Evolutionary conservation across 257 asterid species (phyloP).

Genomic region (Solanum virginianum): DNA sequence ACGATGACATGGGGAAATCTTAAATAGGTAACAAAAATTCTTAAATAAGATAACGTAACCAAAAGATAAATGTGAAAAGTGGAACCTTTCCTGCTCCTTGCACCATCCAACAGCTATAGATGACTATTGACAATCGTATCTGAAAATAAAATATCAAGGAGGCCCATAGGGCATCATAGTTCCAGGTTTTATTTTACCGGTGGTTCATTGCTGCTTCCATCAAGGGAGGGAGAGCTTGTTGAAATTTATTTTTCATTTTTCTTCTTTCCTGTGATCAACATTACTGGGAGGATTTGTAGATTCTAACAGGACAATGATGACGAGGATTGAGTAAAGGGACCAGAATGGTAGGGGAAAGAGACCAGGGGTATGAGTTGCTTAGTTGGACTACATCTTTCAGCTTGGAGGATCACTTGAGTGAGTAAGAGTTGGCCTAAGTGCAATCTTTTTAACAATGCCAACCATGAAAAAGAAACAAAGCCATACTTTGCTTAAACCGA

Average conservation of each 20-base stretch:
- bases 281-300: background rate
- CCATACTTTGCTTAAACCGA: background rate
- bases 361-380: background rate
- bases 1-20: background rate
- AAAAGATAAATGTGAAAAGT: no score
- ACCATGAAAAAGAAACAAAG: background rate
- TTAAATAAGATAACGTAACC: no score
- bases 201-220: background rate
- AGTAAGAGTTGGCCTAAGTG: background rate
- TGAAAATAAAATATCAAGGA: conserved; percentile 15
- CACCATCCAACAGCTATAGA: conserved; percentile 83
- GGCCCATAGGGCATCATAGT: no score
- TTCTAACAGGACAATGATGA: background rate
- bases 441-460: background rate
- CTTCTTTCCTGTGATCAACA: background rate
- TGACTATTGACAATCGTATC: conserved; percentile 79
- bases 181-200: no score
- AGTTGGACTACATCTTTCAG: background rate
- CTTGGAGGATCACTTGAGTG: background rate
- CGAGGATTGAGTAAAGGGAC: background rate
- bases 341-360: background rate
- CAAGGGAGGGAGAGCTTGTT: background rate
- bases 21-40: background rate
- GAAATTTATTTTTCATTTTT: background rate
- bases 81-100: conserved; percentile 33